phyloP scores from a whole-genome alignment of 345 rosid species.

The Moringa oleifera region DNA sequence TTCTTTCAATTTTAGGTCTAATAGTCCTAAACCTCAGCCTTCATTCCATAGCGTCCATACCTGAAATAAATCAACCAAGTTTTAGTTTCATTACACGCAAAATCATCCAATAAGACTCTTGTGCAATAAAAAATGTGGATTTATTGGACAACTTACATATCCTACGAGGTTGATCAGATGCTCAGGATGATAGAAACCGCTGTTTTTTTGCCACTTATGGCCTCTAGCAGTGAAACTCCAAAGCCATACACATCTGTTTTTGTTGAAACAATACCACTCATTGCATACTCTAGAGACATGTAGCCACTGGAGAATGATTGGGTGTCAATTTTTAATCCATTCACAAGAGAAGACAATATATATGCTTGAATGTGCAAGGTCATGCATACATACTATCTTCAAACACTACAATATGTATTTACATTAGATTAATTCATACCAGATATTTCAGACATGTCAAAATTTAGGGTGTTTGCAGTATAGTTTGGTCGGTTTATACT shows the following conservation, averaged over 20 bases:
- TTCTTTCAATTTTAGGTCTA: constrained; percentile 35
- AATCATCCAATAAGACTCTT: no score
- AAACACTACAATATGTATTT: constrained; percentile 42
- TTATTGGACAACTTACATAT: no score
- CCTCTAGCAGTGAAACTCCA: constrained; percentile 29
- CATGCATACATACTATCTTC: constrained; percentile 30
- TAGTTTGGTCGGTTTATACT: no score
- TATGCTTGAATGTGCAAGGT: no score
- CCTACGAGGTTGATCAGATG: no score
- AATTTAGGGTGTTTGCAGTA: no score
- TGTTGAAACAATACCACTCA: constrained; percentile 23
- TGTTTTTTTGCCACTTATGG: constrained; percentile 26
- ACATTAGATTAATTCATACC: constrained; percentile 26
- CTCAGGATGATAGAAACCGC: constrained; percentile 12
- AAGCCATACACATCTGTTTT: constrained; percentile 39
- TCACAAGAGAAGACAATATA: no score
- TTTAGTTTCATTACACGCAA: no score
- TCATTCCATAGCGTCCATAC: constrained; percentile 59
- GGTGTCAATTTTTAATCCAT: no score
- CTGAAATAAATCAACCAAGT: constrained; percentile 17
- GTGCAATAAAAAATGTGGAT: no score
- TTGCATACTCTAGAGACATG: constrained; percentile 40
- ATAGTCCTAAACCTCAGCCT: constrained; percentile 30
- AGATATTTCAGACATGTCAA: no score
- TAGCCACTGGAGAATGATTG: constrained; percentile 25